A percentile compares a stretch with the other conserved stretches of the same genome.
Evolutionary conservation across 208 protist genomes (phyloP).

Genomic region (Acanthamoeba quina): DNA sequence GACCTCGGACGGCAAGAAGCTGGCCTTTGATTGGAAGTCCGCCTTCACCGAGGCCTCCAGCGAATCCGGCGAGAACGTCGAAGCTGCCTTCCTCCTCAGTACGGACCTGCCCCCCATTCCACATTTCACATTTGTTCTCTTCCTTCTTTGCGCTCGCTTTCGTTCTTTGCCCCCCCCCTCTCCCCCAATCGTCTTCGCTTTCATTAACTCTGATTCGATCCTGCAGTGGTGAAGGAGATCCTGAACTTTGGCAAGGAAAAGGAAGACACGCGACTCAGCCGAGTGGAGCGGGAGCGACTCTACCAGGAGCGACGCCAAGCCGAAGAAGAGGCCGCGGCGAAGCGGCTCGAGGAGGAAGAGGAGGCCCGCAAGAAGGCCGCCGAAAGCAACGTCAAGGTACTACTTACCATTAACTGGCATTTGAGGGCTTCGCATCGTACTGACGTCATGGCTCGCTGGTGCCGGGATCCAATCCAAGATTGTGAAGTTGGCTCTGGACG

Average conservation of each 20-base stretch:
- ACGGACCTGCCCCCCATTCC: neutral
- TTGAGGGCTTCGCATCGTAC: too few relatives aligned
- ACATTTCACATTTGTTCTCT: neutral
- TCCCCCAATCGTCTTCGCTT: too few relatives aligned
- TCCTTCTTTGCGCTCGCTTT: neutral
- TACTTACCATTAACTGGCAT: too few relatives aligned
- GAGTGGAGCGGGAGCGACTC: slow-evolving; percentile 6
- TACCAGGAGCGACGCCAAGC: slow-evolving; percentile 1
- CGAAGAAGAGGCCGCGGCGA: slow-evolving; percentile 6
- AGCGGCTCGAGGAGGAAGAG: neutral
- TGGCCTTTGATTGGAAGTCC: slow-evolving; percentile 13
- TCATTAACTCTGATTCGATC: too few relatives aligned
- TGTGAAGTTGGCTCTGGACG: neutral
- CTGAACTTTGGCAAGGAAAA: slow-evolving; percentile 61
- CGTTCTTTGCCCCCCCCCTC: neutral
- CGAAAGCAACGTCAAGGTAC: neutral
- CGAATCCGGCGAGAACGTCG: slow-evolving; percentile 53
- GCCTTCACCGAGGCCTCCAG: slow-evolving; percentile 48
- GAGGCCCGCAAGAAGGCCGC: neutral
- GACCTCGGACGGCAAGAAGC: slow-evolving; percentile 46
- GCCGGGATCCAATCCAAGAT: neutral
- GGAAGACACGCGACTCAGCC: slow-evolving; percentile 1
- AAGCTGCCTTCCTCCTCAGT: slow-evolving; percentile 5
- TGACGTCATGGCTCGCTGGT: neutral
- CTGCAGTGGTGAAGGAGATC: slow-evolving; percentile 56